Base-by-base conservation (phyloP, 1,284 basidiomycete species). In the Cryptococcus sp. region DNA sequence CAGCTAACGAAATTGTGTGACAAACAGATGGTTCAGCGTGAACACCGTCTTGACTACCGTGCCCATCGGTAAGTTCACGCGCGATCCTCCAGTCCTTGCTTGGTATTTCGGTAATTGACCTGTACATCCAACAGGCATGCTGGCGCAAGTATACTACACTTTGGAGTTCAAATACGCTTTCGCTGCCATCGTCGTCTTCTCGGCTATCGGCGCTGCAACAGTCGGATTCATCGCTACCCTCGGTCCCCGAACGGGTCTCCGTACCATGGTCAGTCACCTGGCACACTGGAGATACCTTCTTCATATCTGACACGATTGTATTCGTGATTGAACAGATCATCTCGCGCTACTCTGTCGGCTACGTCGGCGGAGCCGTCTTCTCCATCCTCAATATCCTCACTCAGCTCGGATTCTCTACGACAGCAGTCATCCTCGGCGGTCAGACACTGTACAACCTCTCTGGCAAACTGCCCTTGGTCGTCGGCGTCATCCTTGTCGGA, bases 231-330 rank as follows among this genome's bases (percentile, higher is more conserved):
- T 85, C 50, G 83, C 85, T 15, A 84, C 81, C 1, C 80, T 88
- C n/a, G 86, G 86, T 0, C 85, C 86, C 1, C 75, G 79, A 62
- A 83, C 84, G 0, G 87, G 87, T 7, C 71, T 88, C 50, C 80
- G 86, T 5, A 87, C 86, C 0, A 87, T 88, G 84, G 78, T 80
- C 11, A 72, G 42, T 78, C 35, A 67, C 67, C 15, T 61, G 63
- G 7, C 13, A 13, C 42, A n/a, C 5, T n/a, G 42, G 5, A n/a
- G 11, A n/a, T 45, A n/a, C 19, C 7, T 3, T 45, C 42, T 4
- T 8, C 41, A 15, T n/a, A 45, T n/a, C 42, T 45, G 42, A 45
- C n/a, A 6, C 11, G n/a, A 8, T 45, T 45, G 2, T 15, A 6
- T 2, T 45, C 11, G 25, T 3, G 25, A 6, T 6, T 25, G 25